A percentile compares a stretch with the other conserved stretches of the same genome.
Evolutionary conservation across 2,329 filamentous ascomycete genomes (phyloP).

Genomic region (Blumeriella jaapii): DNA sequence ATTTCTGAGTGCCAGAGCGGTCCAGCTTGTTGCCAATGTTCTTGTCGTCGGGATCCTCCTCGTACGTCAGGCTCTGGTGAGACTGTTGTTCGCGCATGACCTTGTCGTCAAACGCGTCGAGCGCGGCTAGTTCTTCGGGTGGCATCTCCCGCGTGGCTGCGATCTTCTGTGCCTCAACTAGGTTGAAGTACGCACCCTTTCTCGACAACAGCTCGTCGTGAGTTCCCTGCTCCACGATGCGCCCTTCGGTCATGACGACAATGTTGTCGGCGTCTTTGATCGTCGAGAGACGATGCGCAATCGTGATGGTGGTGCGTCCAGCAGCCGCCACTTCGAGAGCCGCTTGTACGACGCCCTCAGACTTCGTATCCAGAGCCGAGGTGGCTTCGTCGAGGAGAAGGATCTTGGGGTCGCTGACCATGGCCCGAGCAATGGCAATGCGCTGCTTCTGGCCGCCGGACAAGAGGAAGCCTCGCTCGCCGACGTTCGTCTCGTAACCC

Average conservation of each 20-base stretch:
- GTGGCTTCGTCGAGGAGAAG: conserved; percentile 92
- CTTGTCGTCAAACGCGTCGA: conserved; percentile 39
- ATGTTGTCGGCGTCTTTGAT: conserved; percentile 94
- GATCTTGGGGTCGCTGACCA: conserved; percentile 86
- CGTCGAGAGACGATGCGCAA: conserved; percentile 89
- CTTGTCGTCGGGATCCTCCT: conserved; percentile 49
- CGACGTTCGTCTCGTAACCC: conserved; percentile 89
- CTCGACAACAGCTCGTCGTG: conserved; percentile 67
- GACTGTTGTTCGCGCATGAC: conserved; percentile 39
- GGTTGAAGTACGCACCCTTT: conserved; percentile 64
- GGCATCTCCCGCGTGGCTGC: conserved; percentile 45
- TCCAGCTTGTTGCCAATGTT: conserved; percentile 46
- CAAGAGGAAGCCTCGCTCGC: conserved; percentile 82
- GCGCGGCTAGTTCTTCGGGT: conserved; percentile 38
- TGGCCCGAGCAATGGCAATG: conserved; percentile 83
- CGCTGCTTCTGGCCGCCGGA: conserved; percentile 96
- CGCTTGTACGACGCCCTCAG: conserved; percentile 86
- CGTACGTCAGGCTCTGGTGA: conserved; percentile 31
- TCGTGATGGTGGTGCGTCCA: conserved; percentile 88
- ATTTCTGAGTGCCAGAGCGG: conserved; percentile 43
- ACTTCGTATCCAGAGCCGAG: conserved; percentile 85
- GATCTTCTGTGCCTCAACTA: conserved; percentile 84
- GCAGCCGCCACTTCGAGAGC: conserved; percentile 77
- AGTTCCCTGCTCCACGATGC: conserved; percentile 85
- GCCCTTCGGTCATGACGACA: conserved; percentile 76